Base-by-base conservation (phyloP, 2,329 filamentous ascomycete genomes). In the Clarireedia homoeocarpa region DNA sequence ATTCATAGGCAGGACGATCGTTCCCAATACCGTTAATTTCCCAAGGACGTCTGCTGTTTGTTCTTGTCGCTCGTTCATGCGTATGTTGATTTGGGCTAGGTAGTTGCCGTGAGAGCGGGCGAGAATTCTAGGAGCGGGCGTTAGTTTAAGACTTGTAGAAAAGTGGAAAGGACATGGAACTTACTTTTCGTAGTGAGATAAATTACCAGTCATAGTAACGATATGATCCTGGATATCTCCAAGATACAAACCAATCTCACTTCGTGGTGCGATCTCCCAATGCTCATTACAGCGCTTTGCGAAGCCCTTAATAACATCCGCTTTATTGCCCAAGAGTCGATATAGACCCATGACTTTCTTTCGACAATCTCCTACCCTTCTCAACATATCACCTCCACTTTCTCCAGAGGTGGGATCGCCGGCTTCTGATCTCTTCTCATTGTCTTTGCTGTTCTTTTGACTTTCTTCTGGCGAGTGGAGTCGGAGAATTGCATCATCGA, bases 191-290 rank as follows among this genome's bases (percentile, higher is more conserved):
- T 97, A 97, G 70, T 99, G 94, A 62, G 85, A 88, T 68, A 99
- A 74, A 69, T 97, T 99, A 51, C 88, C 89, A 39, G 92, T 97
- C 94, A 99, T 99, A 61, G 94, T 99, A 65, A 99, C 85, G 65
- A 99, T 97, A 70, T 99, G 94, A 75, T 99, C 94, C 71, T 99
- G 94, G 61, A 99, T 99, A 74, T 99, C 94, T 60, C 94, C 94
- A 57, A 99, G 76, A 72, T 97, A 99, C 53, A 99, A 74, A n/a
- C 94, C 94, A 69, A 99, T 97, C 70, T 99, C 94, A 36, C 88
- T 94, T 60, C 91, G 82, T 10, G 94, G 94, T 5, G 94, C 92
- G 58, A 99, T 89, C 65, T 96, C 89, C 91, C 91, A 99, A 62
- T 95, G 88, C 75, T 99, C 92, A 68, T 96, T 99, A 74, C 94